Percentiles rank a stretch among this genome's conserved stretches.
Conservation (phyloP, 2,329 filamentous ascomycete genomes). For the Sporothrix phasma region DNA sequence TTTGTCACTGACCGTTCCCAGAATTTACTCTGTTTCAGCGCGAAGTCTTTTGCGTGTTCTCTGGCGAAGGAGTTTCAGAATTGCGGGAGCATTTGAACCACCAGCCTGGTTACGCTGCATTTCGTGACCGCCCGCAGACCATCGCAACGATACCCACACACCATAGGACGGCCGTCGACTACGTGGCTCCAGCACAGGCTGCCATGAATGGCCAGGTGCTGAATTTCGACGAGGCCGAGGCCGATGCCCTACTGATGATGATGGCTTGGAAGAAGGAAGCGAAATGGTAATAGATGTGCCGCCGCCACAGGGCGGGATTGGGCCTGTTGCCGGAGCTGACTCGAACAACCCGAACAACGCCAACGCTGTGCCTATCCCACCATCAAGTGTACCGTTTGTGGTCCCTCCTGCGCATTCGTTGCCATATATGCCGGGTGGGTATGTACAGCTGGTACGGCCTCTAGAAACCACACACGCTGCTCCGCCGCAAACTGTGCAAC, state of each 20-base stretch:
- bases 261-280: conserved; percentile 33
- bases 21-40: conserved; percentile 95
- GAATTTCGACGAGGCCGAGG: conserved; percentile 21
- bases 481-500: neutral
- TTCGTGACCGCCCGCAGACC: conserved; percentile 27
- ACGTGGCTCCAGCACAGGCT: neutral
- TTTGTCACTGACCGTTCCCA: conserved; percentile 25
- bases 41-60: conserved; percentile 95
- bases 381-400: neutral
- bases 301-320: neutral
- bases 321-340: neutral
- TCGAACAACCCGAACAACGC: neutral
- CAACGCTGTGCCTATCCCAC: neutral
- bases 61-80: conserved; percentile 67
- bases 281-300: conserved; percentile 16
- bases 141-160: conserved; percentile 3
- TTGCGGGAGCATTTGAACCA: conserved; percentile 70
- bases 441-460: neutral
- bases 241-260: conserved; percentile 30
- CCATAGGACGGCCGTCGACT: neutral
- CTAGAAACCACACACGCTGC: neutral
- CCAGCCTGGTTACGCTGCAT: conserved; percentile 36
- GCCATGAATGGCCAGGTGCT: conserved; percentile 15
- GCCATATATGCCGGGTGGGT: neutral
- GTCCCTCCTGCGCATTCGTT: neutral